These are phyloP conservation scores for Gossypium gossypioides DNA, from an alignment of 441 rosid species.

Conservation along the genomic window DNA sequence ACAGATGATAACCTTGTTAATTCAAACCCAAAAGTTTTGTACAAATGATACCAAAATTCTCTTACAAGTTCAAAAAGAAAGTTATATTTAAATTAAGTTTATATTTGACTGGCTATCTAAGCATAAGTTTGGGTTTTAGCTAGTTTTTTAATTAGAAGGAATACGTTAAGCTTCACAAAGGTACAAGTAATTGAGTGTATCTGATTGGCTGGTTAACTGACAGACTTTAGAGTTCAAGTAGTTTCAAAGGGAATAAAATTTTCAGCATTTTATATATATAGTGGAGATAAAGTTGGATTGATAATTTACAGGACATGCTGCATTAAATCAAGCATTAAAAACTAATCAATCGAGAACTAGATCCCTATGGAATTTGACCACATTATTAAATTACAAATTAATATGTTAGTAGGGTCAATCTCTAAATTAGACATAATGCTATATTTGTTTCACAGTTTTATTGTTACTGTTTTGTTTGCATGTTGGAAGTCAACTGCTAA, in stretches of 20 bases:
- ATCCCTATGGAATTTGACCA: constrained; percentile 3
- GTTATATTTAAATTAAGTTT: constrained; percentile 8
- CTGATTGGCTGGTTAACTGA: constrained; percentile 4
- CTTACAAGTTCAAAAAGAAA: constrained; percentile 10
- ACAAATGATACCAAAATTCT: constrained; percentile 25
- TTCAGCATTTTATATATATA: neutral
- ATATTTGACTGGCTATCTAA: neutral
- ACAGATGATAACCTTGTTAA: constrained; percentile 16
- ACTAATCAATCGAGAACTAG: constrained; percentile 2
- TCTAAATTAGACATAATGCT: neutral
- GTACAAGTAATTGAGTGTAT: neutral
- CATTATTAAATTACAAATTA: neutral
- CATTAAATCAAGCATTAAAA: neutral
- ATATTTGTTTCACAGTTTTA: neutral
- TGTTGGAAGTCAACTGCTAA: neutral
- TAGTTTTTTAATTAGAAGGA: neutral
- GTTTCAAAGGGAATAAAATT: neutral
- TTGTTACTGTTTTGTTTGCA: neutral
- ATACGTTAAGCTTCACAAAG: constrained; percentile 8
- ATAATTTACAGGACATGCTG: neutral
- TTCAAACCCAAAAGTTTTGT: neutral
- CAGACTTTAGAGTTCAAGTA: neutral
- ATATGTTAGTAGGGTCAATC: neutral
- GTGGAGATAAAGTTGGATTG: neutral
- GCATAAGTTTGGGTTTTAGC: constrained; percentile 5